A percentile compares a stretch with the other conserved stretches of the same genome.
Conservation (phyloP, 257 asterid species). For the Osmanthus fragrans region DNA sequence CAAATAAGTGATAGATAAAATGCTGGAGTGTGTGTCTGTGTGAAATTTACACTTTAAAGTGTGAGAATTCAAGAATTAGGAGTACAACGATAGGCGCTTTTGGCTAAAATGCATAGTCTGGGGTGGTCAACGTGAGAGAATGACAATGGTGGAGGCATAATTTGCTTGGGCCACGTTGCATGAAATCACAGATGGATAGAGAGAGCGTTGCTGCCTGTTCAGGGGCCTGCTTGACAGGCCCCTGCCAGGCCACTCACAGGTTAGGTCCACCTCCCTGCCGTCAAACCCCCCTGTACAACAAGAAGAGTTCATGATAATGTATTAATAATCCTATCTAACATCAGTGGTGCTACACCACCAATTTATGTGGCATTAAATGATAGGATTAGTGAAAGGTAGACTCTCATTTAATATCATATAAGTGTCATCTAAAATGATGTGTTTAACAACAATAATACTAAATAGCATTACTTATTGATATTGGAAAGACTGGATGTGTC, state of each 20-base stretch:
- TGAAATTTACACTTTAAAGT: background rate
- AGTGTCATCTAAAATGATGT: too few species aligned
- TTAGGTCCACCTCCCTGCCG: too few species aligned
- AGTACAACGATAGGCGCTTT: background rate
- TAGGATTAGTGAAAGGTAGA: too few species aligned
- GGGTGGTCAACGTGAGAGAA: constrained; percentile 3
- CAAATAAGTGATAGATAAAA: background rate
- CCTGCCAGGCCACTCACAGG: too few species aligned
- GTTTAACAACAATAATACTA: too few species aligned
- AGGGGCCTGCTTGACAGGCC: too few species aligned
- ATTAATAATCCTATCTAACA: too few species aligned
- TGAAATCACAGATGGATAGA: constrained; percentile 58
- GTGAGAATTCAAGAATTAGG: background rate
- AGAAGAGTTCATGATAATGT: constrained; percentile 53
- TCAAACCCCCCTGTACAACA: too few species aligned
- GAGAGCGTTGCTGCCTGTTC: too few species aligned
- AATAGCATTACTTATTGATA: background rate
- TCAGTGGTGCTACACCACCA: too few species aligned
- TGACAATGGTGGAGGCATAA: constrained; percentile 3
- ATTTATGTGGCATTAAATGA: too few species aligned
- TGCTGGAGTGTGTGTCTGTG: background rate
- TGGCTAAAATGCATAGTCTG: constrained; percentile 3
- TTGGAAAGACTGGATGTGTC: background rate
- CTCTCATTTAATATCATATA: too few species aligned
- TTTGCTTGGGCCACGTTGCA: constrained; percentile 58